Conservation (phyloP, 2,329 filamentous ascomycete genomes). For the Talaromyces funiculosus region DNA sequence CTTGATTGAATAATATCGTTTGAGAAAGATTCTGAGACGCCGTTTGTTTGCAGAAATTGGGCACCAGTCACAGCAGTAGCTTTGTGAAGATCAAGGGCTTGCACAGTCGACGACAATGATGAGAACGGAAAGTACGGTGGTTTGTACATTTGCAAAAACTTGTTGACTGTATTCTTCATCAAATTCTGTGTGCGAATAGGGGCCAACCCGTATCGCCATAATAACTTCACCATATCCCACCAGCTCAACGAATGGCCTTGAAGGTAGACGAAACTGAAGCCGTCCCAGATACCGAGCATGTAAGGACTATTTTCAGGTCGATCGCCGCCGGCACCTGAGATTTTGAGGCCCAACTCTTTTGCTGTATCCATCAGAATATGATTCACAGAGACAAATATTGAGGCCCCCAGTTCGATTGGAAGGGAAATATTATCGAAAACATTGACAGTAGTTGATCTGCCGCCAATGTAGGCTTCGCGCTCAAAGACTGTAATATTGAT, state of each 20-base stretch:
- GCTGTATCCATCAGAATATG: conserved; percentile 72
- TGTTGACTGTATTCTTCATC: conserved; percentile 63
- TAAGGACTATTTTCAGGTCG: conserved; percentile 43
- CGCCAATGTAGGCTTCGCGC: conserved; percentile 69
- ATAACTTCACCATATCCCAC: conserved; percentile 73
- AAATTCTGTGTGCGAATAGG: conserved; percentile 68
- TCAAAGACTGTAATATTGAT: conserved; percentile 87
- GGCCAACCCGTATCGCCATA: conserved; percentile 79
- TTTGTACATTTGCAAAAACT: conserved; percentile 76
- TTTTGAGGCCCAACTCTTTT: conserved; percentile 62
- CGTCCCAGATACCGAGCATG: conserved; percentile 78
- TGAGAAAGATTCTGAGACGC: conserved; percentile 62
- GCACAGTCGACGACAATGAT: conserved; percentile 64
- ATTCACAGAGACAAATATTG: conserved; percentile 84
- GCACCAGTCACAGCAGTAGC: conserved; percentile 67
- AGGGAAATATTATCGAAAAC: conserved; percentile 61
- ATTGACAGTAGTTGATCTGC: conserved; percentile 78
- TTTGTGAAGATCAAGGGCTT: conserved; percentile 61
- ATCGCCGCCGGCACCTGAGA: conserved; percentile 45
- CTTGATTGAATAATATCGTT: conserved; percentile 82
- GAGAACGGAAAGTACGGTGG: conserved; percentile 77
- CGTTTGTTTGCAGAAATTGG: conserved; percentile 63
- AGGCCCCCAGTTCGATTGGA: conserved; percentile 81
- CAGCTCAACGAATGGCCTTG: conserved; percentile 60
- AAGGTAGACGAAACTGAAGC: conserved; percentile 64